Evolutionary conservation across 1,139 yeast species (phyloP).

Genomic region (Pneumocystis jirovecii): DNA sequence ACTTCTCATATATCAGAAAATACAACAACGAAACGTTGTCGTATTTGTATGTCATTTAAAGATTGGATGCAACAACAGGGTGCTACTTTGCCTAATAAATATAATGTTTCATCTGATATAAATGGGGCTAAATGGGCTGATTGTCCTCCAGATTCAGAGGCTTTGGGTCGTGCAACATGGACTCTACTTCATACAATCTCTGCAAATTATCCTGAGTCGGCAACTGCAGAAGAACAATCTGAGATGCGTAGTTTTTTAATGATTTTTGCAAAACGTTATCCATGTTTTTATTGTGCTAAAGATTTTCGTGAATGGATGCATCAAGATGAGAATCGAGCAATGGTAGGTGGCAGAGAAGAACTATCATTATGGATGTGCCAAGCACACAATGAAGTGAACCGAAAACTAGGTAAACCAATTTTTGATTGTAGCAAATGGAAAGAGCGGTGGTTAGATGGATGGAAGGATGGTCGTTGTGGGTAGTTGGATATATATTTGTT

Average conservation of each 20-base stretch:
- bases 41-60: not conserved
- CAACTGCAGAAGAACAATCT: conserved; percentile 44
- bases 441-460: conserved; percentile 51
- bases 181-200: conserved; percentile 81
- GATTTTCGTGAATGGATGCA: conserved; percentile 58
- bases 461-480: conserved; percentile 17
- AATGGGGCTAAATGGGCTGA: conserved; percentile 21
- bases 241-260: conserved; percentile 59
- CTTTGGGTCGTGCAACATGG: conserved; percentile 82
- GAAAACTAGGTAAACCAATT: conserved; percentile 64
- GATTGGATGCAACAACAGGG: not conserved
- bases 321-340: conserved; percentile 41
- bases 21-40: not conserved
- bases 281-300: conserved; percentile 87
- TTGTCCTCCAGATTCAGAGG: conserved; percentile 78
- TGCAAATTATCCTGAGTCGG: conserved; percentile 68
- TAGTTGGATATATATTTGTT: conserved; percentile 19
- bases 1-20: not conserved
- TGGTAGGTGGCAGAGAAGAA: conserved; percentile 55
- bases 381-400: conserved; percentile 85
- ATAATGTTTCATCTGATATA: not conserved
- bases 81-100: not conserved
- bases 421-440: conserved; percentile 87
- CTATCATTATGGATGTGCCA: conserved; percentile 86
- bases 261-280: conserved; percentile 68